Evolutionary conservation across 768 basidiomycete species (phyloP), one percentile per base, ranked within the genome.

Genomic region (Leccinum obscurum): DNA sequence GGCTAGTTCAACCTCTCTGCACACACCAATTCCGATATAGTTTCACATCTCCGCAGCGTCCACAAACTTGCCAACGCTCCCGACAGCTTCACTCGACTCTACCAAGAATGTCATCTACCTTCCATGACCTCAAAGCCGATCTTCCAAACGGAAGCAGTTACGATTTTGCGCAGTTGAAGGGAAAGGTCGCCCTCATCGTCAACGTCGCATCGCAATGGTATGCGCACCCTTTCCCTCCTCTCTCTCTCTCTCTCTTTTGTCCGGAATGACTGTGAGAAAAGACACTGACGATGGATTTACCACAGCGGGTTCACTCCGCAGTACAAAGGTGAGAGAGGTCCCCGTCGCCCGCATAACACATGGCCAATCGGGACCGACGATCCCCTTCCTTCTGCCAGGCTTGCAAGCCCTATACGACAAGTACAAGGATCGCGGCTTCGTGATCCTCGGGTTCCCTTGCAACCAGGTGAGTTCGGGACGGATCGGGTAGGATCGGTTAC

Each of bases 371-470:
- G 9, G 48, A 57, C 41, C 8, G 46, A 35, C 51, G 51, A 41
- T 30, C 32, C n/a, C n/a, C 13, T 28, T 4, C 20, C 48, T 49
- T 14, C 11, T 20, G 22, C 55, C 66, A 82, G 93, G 92, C 51
- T 84, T 98, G 24, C 91, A 98, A 75, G 76, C 77, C 17, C 78
- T 95, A 17, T 84, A 95, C 73, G 83, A 93, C 57, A 90, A 90
- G 70, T 90, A 93, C 79, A 87, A 89, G 70, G 87, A 88, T 55
- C 77, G 82, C 57, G 91, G 81, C 6, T 80, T 96, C 50, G 81
- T 87, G 54, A 84, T 97, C 58, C 81, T 97, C 55, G 94, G 93
- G 3, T 96, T 96, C 81, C 95, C 95, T 11, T 94, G 88, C 76
- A 93, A 95, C 70, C 93, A 92, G 73, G 89, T 88, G 75, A 71